Conservation (phyloP, 768 basidiomycete genomes). For the Tulasnella sp. region DNA sequence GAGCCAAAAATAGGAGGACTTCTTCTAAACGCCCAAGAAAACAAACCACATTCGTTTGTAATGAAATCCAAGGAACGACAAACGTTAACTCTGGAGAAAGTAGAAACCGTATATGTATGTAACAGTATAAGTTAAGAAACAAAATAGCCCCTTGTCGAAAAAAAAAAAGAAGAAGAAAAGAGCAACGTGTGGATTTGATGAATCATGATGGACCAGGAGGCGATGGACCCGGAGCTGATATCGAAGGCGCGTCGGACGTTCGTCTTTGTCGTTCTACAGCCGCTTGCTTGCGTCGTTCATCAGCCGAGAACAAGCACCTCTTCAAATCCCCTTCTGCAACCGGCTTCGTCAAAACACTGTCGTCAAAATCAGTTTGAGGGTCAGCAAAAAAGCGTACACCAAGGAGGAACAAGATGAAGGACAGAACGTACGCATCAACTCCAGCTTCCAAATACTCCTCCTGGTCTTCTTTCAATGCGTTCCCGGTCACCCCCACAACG, state of each 20-base stretch:
- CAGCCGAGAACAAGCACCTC: constrained; percentile 12
- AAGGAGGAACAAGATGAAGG: not conserved
- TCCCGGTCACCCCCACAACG: constrained; percentile 31
- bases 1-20: too few relatives aligned
- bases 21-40: too few relatives aligned
- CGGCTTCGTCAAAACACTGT: constrained; percentile 22
- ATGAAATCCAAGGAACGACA: too few relatives aligned
- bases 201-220: not conserved
- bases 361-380: not conserved
- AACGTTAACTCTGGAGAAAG: too few relatives aligned
- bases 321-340: constrained; percentile 17
- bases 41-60: too few relatives aligned
- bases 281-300: constrained; percentile 8
- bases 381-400: not conserved
- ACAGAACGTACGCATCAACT: constrained; percentile 22
- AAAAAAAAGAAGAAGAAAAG: too few relatives aligned
- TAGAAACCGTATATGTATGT: too few relatives aligned
- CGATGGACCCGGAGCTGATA: not conserved
- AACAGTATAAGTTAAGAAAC: too few relatives aligned
- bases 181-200: too few relatives aligned
- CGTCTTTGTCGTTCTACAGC: not conserved
- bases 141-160: too few relatives aligned
- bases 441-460: constrained; percentile 27
- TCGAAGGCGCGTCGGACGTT: not conserved
- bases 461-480: constrained; percentile 28